Evolutionary conservation across 2,329 filamentous ascomycete species (phyloP).

Genomic region (Exophiala bonariae): DNA sequence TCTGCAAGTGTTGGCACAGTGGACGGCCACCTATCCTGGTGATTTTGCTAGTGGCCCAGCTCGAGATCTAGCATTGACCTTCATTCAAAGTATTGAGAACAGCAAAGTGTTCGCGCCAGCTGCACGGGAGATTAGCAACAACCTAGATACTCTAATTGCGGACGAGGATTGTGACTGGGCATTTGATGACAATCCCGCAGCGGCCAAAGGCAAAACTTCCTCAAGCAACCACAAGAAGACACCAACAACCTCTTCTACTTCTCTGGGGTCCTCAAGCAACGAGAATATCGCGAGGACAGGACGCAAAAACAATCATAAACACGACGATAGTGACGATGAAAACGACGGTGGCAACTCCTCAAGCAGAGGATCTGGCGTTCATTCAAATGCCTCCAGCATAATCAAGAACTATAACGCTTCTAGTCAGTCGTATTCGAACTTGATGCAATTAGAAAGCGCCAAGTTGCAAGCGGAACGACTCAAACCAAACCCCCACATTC

Average conservation of each 20-base stretch:
- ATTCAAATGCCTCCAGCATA: constrained; percentile 39
- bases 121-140: constrained; percentile 76
- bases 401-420: constrained; percentile 40
- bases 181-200: constrained; percentile 63
- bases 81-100: constrained; percentile 71
- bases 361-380: constrained; percentile 38
- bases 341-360: constrained; percentile 33
- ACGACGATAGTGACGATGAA: constrained; percentile 25
- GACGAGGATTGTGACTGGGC: constrained; percentile 95
- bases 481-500: constrained; percentile 66
- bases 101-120: constrained; percentile 82
- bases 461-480: constrained; percentile 74
- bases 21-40: constrained; percentile 86
- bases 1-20: constrained; percentile 80
- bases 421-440: constrained; percentile 43
- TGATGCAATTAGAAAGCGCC: constrained; percentile 68
- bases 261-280: constrained; percentile 10
- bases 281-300: constrained; percentile 21
- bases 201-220: constrained; percentile 10
- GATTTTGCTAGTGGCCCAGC: constrained; percentile 84
- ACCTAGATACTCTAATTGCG: constrained; percentile 72
- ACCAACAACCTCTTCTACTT: constrained; percentile 10
- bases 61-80: constrained; percentile 69
- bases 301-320: constrained; percentile 40
- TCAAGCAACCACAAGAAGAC: constrained; percentile 14